These are phyloP conservation scores for Vitis amurensis DNA, from an alignment of 164 flowering plant genomes.

Conservation along the genomic window DNA sequence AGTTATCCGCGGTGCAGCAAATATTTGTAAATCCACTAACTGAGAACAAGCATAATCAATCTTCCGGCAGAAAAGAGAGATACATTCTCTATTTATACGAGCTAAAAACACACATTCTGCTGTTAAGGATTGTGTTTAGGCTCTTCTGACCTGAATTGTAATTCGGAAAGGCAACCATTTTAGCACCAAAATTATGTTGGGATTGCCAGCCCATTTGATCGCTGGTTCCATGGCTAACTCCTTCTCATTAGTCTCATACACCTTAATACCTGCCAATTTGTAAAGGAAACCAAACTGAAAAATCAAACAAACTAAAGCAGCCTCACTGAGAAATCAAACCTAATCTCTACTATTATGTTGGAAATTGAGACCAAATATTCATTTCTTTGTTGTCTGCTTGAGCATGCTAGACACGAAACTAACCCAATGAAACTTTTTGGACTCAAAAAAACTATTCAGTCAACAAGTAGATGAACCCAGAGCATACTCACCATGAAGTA, in stretches of 20 bases:
- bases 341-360: background rate
- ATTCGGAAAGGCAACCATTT: slow-evolving; percentile 48
- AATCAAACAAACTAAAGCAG: background rate
- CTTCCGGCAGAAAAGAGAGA: slow-evolving; percentile 3
- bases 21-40: slow-evolving; percentile 84
- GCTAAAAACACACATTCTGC: background rate
- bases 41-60: slow-evolving; percentile 32
- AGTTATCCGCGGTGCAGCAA: slow-evolving; percentile 57
- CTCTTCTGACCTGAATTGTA: slow-evolving; percentile 63
- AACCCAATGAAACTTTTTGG: background rate
- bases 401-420: background rate
- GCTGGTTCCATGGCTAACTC: slow-evolving; percentile 75
- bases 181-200: slow-evolving; percentile 58
- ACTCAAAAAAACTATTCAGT: background rate
- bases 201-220: slow-evolving; percentile 88
- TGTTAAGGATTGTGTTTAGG: background rate
- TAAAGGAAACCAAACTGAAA: background rate
- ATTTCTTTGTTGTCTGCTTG: too few species aligned
- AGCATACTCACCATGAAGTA: slow-evolving; percentile 50
- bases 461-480: background rate
- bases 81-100: slow-evolving; percentile 5
- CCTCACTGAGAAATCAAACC: background rate
- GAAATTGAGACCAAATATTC: background rate
- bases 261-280: slow-evolving; percentile 58
- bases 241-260: slow-evolving; percentile 74